phyloP scores from a whole-genome alignment of 768 basidiomycete species.

The Podaxis sp. region DNA sequence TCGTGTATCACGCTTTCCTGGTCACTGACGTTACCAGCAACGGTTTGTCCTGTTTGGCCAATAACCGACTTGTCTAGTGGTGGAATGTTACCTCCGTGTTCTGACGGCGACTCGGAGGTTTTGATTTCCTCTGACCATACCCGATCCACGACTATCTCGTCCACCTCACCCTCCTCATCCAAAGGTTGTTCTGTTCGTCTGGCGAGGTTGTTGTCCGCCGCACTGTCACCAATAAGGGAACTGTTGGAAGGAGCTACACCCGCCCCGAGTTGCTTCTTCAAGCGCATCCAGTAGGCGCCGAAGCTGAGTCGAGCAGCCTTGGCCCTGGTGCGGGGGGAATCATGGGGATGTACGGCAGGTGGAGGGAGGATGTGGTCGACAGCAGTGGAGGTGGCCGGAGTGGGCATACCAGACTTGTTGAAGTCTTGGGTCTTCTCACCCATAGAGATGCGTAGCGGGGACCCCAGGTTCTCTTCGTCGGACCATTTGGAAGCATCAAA shows the following conservation, averaged over 20 bases:
- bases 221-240: constrained; percentile 50
- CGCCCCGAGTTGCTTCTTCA: constrained; percentile 55
- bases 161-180: constrained; percentile 44
- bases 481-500: constrained; percentile 18
- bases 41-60: constrained; percentile 3
- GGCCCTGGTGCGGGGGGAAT: constrained; percentile 19
- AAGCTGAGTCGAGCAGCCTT: constrained; percentile 42
- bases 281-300: constrained; percentile 45
- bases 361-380: constrained; percentile 37
- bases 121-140: constrained; percentile 62
- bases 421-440: constrained; percentile 17
- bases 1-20: constrained; percentile 27
- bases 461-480: constrained; percentile 16
- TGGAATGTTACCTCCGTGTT: constrained; percentile 37
- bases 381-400: constrained; percentile 28
- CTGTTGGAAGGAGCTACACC: constrained; percentile 58
- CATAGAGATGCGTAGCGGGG: constrained; percentile 16
- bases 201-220: constrained; percentile 36
- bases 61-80: constrained; percentile 8
- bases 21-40: constrained; percentile 29
- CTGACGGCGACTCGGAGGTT: constrained; percentile 52
- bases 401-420: constrained; percentile 12
- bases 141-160: constrained; percentile 78
- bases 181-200: constrained; percentile 24
- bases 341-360: constrained; percentile 37